These are phyloP conservation scores for Metarhizium anisopliae DNA, from an alignment of 2,329 filamentous ascomycete genomes.

Conservation along the genomic window DNA sequence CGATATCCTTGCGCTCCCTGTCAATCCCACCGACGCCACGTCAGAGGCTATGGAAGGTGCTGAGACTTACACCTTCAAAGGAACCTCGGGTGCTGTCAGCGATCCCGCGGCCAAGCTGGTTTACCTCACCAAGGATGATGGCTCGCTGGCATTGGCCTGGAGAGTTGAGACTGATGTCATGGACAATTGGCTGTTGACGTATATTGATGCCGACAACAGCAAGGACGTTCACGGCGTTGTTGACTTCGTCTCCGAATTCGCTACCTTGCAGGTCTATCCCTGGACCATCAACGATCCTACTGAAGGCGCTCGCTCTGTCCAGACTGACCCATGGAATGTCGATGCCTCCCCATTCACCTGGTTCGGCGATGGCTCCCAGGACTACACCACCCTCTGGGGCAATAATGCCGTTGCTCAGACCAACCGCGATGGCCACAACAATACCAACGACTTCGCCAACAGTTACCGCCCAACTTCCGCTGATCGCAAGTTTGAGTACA, in stretches of 20 bases:
- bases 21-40: slow-evolving; percentile 17
- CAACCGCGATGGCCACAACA: slow-evolving; percentile 32
- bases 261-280: slow-evolving; percentile 46
- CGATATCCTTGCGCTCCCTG: slow-evolving; percentile 21
- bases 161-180: slow-evolving; percentile 48
- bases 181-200: slow-evolving; percentile 50
- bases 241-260: slow-evolving; percentile 45
- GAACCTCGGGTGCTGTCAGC: slow-evolving; percentile 36
- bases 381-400: slow-evolving; percentile 44
- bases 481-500: slow-evolving; percentile 36
- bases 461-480: slow-evolving; percentile 38
- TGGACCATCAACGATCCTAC: slow-evolving; percentile 47
- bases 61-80: slow-evolving; percentile 32
- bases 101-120: slow-evolving; percentile 47
- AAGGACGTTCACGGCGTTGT: slow-evolving; percentile 42
- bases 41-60: slow-evolving; percentile 16
- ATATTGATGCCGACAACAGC: slow-evolving; percentile 41
- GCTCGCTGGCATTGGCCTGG: slow-evolving; percentile 42
- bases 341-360: slow-evolving; percentile 43
- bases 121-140: slow-evolving; percentile 41
- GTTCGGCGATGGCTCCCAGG: slow-evolving; percentile 36
- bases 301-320: slow-evolving; percentile 32
- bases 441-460: slow-evolving; percentile 22
- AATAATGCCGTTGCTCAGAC: slow-evolving; percentile 50
- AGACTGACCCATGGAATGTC: slow-evolving; percentile 40